Base-by-base conservation (phyloP, 2,329 filamentous ascomycete species). In the Coniosporium tulheliwenetii region DNA sequence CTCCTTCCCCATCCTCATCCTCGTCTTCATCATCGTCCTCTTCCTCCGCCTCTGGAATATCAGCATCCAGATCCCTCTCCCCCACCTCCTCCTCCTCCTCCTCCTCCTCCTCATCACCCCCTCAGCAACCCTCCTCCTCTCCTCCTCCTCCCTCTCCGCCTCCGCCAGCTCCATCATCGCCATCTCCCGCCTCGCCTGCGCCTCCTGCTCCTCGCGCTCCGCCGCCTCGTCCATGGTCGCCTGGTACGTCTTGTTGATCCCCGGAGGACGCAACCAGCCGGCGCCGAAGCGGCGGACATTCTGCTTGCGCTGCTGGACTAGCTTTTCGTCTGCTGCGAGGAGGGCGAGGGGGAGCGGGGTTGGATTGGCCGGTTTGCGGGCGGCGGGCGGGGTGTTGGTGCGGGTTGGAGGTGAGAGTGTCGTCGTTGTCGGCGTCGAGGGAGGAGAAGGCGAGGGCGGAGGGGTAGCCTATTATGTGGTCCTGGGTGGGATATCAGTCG, bases 231-330 rank as follows among this genome's bases (percentile, higher is more conserved):
- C 91, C 35, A 82, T 79, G 63, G 86, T 75, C 46, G 93, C 86
- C 55, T 93, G 80, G 44, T 94, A 75, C 1, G 89, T 94, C 68
- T 96, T 98, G 43, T 77, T 60, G 41, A 94, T 72, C 7, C 89
- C 91, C 0, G 85, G 86, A 0, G 91, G 91, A 43, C 81, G 83
- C 42, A 98, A 79, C 91, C 91, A 98, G 36, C 74, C 75, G 48
- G 79, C 82, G 44, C 91, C 91, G 55, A 93, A 95, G 52, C 86
- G 83, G 38, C 81, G 75, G 29, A 96, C 81, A 48, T 89, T 85
- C 38, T 75, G 64, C 53, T 87, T 85, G 37, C 89, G 84, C 8
- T 80, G 73, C 41, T 79, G 74, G 47, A 93, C 71, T 43, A 77
- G 73, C 45, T 77, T 72, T 63, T 96, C 91, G 56, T 95, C 89